These are phyloP conservation scores for Boletus huronensis DNA, from an alignment of 768 basidiomycete genomes.

Conservation along the genomic window DNA sequence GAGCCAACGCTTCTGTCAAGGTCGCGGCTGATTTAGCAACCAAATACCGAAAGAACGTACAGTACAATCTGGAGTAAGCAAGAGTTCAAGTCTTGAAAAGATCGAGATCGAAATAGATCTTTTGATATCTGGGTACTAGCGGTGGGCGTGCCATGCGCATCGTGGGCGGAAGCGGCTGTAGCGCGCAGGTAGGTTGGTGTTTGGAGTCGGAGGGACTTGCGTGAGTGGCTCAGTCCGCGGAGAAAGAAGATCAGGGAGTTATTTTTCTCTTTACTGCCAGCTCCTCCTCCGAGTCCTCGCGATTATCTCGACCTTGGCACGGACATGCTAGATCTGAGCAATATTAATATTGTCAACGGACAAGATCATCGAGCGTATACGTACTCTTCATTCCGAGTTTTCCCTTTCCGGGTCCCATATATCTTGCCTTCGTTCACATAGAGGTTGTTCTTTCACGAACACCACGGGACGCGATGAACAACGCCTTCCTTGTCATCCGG, in stretches of 20 bases:
- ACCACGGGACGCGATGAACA: constrained; percentile 36
- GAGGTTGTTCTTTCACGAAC: constrained; percentile 13
- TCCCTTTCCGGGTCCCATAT: no score
- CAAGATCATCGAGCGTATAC: neutral
- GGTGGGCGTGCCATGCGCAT: neutral
- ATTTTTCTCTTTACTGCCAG: no score
- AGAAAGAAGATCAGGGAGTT: no score
- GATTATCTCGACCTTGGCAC: no score
- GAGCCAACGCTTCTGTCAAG: constrained; percentile 73
- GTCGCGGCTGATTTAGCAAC: constrained; percentile 79
- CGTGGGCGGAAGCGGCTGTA: neutral
- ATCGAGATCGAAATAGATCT: neutral
- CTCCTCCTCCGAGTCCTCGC: no score
- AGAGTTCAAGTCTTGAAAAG: constrained; percentile 12
- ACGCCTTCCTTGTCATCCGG: constrained; percentile 54
- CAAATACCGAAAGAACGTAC: constrained; percentile 90
- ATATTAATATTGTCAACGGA: neutral
- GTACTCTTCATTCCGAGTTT: neutral
- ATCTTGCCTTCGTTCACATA: no score
- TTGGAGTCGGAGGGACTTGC: no score
- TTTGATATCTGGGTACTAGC: neutral
- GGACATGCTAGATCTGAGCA: no score
- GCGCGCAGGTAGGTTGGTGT: neutral
- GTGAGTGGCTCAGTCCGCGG: constrained; percentile 1
- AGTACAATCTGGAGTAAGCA: constrained; percentile 76